A percentile compares a stretch with the other conserved stretches of the same genome.
These are phyloP conservation scores for Teunomyces lycoperdinae DNA, from an alignment of 805 yeast species.

Conservation along the genomic window DNA sequence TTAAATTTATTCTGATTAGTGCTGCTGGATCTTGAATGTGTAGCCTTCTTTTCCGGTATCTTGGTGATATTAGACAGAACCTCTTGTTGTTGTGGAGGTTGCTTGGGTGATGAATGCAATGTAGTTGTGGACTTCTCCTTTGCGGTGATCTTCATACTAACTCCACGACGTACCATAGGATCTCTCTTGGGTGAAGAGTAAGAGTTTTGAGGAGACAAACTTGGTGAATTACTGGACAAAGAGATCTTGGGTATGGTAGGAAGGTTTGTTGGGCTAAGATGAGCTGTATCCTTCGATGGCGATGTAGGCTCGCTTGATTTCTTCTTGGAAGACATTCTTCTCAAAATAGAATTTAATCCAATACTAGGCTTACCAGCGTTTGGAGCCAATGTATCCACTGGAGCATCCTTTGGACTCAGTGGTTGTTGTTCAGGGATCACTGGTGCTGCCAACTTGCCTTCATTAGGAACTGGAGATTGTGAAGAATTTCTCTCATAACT, in stretches of 20 bases:
- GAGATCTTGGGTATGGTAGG: conserved; percentile 13
- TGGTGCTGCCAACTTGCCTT: conserved; percentile 7
- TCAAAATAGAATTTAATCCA: conserved; percentile 35
- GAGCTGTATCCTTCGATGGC: conserved; percentile 8
- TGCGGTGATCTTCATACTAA: conserved; percentile 58
- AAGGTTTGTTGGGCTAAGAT: conserved; percentile 9
- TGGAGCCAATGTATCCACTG: conserved; percentile 34
- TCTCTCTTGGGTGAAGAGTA: conserved; percentile 22
- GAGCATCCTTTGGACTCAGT: conserved; percentile 20
- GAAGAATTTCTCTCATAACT: conserved; percentile 10
- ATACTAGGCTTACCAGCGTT: conserved; percentile 19
- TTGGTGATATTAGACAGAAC: not conserved
- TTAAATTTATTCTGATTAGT: conserved; percentile 23
- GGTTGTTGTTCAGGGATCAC: conserved; percentile 28
- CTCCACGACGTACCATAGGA: conserved; percentile 56
- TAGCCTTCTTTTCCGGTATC: not conserved
- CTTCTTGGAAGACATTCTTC: conserved; percentile 36
- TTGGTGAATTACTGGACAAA: conserved; percentile 8
- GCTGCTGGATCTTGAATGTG: conserved; percentile 7
- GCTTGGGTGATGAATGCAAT: conserved; percentile 10
- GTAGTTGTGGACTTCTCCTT: conserved; percentile 43
- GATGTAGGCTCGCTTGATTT: conserved; percentile 12
- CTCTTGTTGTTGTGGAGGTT: conserved; percentile 4
- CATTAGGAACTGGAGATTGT: conserved; percentile 11
- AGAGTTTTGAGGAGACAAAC: conserved; percentile 13